phyloP scores from a whole-genome alignment of 2,329 filamentous ascomycete species.

The Claviceps fusiformis region DNA sequence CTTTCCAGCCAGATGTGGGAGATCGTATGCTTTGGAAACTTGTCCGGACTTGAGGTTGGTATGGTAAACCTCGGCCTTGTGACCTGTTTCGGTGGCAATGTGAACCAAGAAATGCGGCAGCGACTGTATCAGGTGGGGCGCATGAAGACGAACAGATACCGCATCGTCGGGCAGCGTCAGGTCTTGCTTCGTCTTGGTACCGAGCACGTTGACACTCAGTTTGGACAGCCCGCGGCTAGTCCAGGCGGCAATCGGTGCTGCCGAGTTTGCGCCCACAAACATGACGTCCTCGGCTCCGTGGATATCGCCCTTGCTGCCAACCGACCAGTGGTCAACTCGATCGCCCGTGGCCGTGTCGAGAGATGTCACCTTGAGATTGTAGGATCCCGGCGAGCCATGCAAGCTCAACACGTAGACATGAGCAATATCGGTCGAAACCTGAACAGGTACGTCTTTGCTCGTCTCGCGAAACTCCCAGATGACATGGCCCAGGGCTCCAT shows the following conservation, averaged over 20 bases:
- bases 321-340: slow-evolving; percentile 54
- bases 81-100: slow-evolving; percentile 52
- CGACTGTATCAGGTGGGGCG: slow-evolving; percentile 57
- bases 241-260: slow-evolving; percentile 64
- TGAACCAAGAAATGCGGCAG: slow-evolving; percentile 77
- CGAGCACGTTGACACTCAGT: slow-evolving; percentile 59
- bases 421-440: slow-evolving; percentile 56
- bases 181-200: slow-evolving; percentile 42
- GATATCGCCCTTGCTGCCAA: slow-evolving; percentile 65
- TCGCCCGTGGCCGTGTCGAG: slow-evolving; percentile 62
- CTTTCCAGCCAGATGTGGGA: slow-evolving; percentile 55
- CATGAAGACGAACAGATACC: slow-evolving; percentile 51
- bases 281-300: slow-evolving; percentile 50
- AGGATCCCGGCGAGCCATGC: slow-evolving; percentile 54
- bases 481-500: slow-evolving; percentile 56
- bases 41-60: slow-evolving; percentile 56
- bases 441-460: slow-evolving; percentile 58
- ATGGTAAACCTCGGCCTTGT: slow-evolving; percentile 79
- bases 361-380: slow-evolving; percentile 62
- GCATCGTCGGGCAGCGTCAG: slow-evolving; percentile 36
- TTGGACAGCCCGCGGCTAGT: slow-evolving; percentile 47
- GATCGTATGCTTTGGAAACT: slow-evolving; percentile 64
- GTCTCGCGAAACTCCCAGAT: slow-evolving; percentile 67
- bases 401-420: slow-evolving; percentile 66
- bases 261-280: slow-evolving; percentile 64